These are phyloP conservation scores for Speleostelium caveatum DNA, from an alignment of 78 protist species.

Conservation along the genomic window DNA sequence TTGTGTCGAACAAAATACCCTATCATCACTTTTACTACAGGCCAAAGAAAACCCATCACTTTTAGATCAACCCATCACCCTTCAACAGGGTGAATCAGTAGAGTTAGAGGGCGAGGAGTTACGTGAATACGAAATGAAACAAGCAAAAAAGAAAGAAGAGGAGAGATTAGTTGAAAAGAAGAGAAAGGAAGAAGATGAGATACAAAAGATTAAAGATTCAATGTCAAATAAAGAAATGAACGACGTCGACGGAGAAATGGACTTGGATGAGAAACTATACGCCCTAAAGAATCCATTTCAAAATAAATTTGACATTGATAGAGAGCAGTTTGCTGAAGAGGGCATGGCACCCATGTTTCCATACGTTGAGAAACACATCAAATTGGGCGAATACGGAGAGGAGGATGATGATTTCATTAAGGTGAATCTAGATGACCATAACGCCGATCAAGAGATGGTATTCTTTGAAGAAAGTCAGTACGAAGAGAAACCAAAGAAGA, in stretches of 20 bases:
- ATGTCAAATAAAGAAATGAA: no score
- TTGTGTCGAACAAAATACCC: constrained; percentile 1
- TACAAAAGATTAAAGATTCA: neutral
- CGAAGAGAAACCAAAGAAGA: constrained; percentile 38
- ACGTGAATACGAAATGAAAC: constrained; percentile 10
- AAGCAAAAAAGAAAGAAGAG: constrained; percentile 12
- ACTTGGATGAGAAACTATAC: neutral
- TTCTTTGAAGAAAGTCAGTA: neutral
- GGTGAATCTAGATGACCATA: constrained; percentile 5
- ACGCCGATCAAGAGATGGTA: neutral
- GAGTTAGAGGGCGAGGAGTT: constrained; percentile 52
- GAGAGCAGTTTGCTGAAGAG: constrained; percentile 11
- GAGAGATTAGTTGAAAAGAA: neutral
- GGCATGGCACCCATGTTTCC: constrained; percentile 60
- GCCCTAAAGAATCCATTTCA: constrained; percentile 41
- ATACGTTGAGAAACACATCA: constrained; percentile 17
- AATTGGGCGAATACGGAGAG: constrained; percentile 65
- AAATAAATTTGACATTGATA: constrained; percentile 3
- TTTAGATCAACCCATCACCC: neutral
- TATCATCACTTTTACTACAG: neutral
- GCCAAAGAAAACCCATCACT: neutral
- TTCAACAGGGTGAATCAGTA: constrained; percentile 25
- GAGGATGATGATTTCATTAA: constrained; percentile 42
- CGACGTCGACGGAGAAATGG: neutral
- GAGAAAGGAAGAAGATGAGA: constrained; percentile 38